These are phyloP conservation scores for Phytophthora meadii DNA, from an alignment of 352 stramenopile genomes.

Conservation along the genomic window DNA sequence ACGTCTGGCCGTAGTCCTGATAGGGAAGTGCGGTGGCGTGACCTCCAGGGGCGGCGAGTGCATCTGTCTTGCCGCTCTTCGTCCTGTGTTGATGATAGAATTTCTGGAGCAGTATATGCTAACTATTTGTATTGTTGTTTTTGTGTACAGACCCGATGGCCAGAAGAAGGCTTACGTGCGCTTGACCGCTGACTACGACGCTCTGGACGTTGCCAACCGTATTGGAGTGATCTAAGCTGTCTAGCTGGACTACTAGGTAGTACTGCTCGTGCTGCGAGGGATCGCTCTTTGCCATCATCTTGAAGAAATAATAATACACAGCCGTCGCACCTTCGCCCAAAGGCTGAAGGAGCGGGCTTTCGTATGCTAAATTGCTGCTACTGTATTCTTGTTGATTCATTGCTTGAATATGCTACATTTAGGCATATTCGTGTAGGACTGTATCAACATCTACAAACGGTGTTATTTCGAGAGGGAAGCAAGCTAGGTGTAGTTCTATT, in stretches of 20 bases:
- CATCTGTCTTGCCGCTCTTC: constrained; percentile 15
- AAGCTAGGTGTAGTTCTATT: constrained; percentile 43
- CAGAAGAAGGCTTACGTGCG: constrained; percentile 99
- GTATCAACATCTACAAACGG: constrained; percentile 29
- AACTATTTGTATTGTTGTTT: constrained; percentile 38
- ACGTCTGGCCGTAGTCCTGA: constrained; percentile 48
- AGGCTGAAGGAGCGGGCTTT: constrained; percentile 36
- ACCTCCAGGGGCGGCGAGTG: constrained; percentile 20
- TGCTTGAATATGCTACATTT: no score
- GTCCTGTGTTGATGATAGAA: constrained; percentile 6
- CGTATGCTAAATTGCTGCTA: constrained; percentile 14
- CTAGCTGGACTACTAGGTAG: constrained; percentile 25
- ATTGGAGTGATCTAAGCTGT: constrained; percentile 99
- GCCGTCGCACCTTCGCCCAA: constrained; percentile 32
- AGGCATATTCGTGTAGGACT: constrained; percentile 2
- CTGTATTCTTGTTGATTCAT: neutral
- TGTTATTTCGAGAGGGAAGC: constrained; percentile 10
- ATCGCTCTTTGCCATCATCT: constrained; percentile 73
- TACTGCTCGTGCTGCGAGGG: constrained; percentile 31
- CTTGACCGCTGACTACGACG: constrained; percentile 99
- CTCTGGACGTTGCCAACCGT: constrained; percentile 99
- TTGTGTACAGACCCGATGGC: constrained; percentile 92
- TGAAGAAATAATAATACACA: constrained; percentile 50
- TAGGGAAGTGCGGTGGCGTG: constrained; percentile 45
- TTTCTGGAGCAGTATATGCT: constrained; percentile 8